These are phyloP conservation scores for Pestalotiopsis sp. DNA, from an alignment of 2,329 filamentous ascomycete genomes.

Conservation along the genomic window DNA sequence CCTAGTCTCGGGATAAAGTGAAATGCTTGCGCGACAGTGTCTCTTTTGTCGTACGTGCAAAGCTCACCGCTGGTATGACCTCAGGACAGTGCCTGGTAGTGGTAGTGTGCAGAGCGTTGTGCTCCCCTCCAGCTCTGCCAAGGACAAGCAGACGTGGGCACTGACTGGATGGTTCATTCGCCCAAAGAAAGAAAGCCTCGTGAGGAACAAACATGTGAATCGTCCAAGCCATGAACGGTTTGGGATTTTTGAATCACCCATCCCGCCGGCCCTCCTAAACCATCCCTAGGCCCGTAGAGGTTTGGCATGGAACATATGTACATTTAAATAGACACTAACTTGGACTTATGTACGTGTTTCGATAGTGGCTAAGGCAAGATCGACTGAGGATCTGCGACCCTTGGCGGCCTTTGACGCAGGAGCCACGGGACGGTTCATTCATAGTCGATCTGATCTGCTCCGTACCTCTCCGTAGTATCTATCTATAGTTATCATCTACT, in stretches of 20 bases:
- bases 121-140: not conserved
- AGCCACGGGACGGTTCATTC: not conserved
- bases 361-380: not conserved
- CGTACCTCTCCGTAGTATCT: not conserved
- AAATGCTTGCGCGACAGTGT: no score
- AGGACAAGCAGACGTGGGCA: not conserved
- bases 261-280: not conserved
- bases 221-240: not conserved
- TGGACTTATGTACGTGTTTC: not conserved
- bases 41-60: not conserved
- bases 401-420: conserved; percentile 15
- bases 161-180: not conserved
- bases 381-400: conserved; percentile 12
- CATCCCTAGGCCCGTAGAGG: not conserved
- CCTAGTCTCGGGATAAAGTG: no score
- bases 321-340: not conserved
- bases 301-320: not conserved
- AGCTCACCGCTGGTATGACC: not conserved
- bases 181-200: not conserved
- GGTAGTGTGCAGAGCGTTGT: not conserved
- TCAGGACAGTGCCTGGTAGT: not conserved
- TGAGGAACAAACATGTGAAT: no score
- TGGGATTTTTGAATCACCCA: not conserved
- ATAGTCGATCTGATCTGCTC: not conserved
- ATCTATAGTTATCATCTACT: not conserved